Conservation (phyloP, 768 basidiomycete species). For the Xerocomellus dryophilus region DNA sequence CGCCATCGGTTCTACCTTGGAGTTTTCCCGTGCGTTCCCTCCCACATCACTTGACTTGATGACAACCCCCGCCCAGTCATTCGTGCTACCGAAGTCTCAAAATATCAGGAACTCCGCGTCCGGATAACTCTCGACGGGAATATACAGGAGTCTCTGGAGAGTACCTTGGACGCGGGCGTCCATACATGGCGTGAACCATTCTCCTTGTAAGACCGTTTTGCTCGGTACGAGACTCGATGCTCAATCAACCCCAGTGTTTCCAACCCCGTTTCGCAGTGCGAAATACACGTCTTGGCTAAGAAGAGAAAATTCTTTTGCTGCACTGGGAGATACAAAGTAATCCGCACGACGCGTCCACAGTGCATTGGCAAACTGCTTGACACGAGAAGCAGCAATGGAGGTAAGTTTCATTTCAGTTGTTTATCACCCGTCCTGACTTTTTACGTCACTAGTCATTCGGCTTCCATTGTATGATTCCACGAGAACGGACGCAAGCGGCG, state of each 20-base stretch:
- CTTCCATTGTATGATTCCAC: constrained; percentile 34
- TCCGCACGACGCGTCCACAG: constrained; percentile 30
- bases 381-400: constrained; percentile 26
- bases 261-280: constrained; percentile 24
- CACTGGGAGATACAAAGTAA: constrained; percentile 24
- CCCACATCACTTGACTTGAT: neutral
- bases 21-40: constrained; percentile 25
- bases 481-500: constrained; percentile 27
- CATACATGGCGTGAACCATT: constrained; percentile 32
- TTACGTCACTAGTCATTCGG: constrained; percentile 31
- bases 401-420: constrained; percentile 31
- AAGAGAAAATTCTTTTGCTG: constrained; percentile 30
- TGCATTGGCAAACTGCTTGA: constrained; percentile 24
- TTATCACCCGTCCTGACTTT: constrained; percentile 27
- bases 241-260: constrained; percentile 19
- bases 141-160: constrained; percentile 30
- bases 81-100: constrained; percentile 21
- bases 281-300: constrained; percentile 27
- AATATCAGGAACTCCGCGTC: constrained; percentile 24
- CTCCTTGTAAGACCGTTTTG: constrained; percentile 21
- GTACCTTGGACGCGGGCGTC: constrained; percentile 22
- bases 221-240: neutral
- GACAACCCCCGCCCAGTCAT: constrained; percentile 17
- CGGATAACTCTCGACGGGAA: constrained; percentile 27
- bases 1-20: constrained; percentile 16